These are phyloP conservation scores for Eucalyptus albens DNA, from an alignment of 345 rosid species.

Conservation along the genomic window DNA sequence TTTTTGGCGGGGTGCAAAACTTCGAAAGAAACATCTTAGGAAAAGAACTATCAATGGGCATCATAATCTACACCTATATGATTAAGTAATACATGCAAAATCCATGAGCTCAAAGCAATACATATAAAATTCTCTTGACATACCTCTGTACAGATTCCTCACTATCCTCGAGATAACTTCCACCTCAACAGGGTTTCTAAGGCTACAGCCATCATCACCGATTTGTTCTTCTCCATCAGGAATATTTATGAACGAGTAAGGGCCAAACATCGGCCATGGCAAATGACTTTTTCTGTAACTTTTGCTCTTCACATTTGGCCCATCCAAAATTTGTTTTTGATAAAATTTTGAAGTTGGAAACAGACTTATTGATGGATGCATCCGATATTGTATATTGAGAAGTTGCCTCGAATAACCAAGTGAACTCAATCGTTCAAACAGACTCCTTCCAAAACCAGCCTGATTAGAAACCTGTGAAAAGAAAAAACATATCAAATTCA, in stretches of 20 bases:
- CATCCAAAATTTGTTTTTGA: constrained; percentile 25
- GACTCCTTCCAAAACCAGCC: constrained; percentile 51
- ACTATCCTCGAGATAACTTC: constrained; percentile 16
- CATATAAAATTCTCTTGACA: neutral
- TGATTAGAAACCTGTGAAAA: constrained; percentile 11
- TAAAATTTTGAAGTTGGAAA: constrained; percentile 53
- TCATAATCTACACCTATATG: neutral
- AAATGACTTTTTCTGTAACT: constrained; percentile 12
- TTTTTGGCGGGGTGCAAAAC: neutral
- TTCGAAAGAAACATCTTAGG: neutral
- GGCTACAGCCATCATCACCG: constrained; percentile 7
- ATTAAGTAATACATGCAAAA: neutral
- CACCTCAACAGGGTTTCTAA: constrained; percentile 35
- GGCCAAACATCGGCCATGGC: constrained; percentile 28
- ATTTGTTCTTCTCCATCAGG: constrained; percentile 20
- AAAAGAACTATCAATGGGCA: neutral
- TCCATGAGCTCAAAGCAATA: neutral
- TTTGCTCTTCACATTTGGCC: constrained; percentile 13
- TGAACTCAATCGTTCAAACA: constrained; percentile 43
- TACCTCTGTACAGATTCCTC: constrained; percentile 24
- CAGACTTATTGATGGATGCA: constrained; percentile 67
- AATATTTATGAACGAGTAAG: constrained; percentile 38
- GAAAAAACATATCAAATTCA: neutral
- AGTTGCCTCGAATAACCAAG: constrained; percentile 35
- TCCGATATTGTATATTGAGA: constrained; percentile 49